These are phyloP conservation scores for Nasturtium officinale DNA, from an alignment of 345 rosid species.

Conservation along the genomic window DNA sequence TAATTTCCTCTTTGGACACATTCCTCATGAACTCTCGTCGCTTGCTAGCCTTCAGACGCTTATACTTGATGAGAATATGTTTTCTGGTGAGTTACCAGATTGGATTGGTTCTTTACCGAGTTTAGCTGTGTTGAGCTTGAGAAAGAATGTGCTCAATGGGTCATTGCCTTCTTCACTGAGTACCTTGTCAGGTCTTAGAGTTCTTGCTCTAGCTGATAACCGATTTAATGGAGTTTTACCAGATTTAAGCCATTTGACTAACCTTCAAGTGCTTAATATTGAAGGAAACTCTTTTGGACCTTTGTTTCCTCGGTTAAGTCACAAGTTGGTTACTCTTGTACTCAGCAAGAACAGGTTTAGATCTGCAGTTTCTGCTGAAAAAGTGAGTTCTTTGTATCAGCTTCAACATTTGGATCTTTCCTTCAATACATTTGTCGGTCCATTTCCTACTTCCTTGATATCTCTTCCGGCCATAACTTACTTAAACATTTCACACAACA, in stretches of 20 bases:
- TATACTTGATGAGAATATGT: constrained; percentile 79
- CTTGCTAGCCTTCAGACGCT: constrained; percentile 68
- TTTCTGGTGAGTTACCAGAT: constrained; percentile 63
- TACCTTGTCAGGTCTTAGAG: constrained; percentile 69
- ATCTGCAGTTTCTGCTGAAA: constrained; percentile 65
- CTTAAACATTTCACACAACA: constrained; percentile 72
- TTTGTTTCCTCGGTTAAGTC: constrained; percentile 68
- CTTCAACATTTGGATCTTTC: constrained; percentile 84
- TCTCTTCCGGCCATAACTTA: constrained; percentile 71
- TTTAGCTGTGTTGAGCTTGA: constrained; percentile 74
- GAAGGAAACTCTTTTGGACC: constrained; percentile 84
- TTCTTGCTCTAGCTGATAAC: constrained; percentile 77
- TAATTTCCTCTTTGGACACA: constrained; percentile 62
- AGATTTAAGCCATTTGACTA: constrained; percentile 63
- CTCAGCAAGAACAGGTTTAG: constrained; percentile 86
- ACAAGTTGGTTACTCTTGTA: constrained; percentile 67
- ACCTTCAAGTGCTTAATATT: constrained; percentile 87
- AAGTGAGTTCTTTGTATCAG: constrained; percentile 64
- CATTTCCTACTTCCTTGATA: constrained; percentile 61
- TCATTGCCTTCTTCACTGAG: constrained; percentile 71
- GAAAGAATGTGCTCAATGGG: constrained; percentile 73
- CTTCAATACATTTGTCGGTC: constrained; percentile 76
- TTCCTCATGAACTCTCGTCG: constrained; percentile 69
- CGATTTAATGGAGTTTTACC: constrained; percentile 73
- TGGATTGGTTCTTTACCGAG: constrained; percentile 64